These are phyloP conservation scores for Lizonia empirigonia DNA, from an alignment of 2,329 filamentous ascomycete species.

Conservation along the genomic window DNA sequence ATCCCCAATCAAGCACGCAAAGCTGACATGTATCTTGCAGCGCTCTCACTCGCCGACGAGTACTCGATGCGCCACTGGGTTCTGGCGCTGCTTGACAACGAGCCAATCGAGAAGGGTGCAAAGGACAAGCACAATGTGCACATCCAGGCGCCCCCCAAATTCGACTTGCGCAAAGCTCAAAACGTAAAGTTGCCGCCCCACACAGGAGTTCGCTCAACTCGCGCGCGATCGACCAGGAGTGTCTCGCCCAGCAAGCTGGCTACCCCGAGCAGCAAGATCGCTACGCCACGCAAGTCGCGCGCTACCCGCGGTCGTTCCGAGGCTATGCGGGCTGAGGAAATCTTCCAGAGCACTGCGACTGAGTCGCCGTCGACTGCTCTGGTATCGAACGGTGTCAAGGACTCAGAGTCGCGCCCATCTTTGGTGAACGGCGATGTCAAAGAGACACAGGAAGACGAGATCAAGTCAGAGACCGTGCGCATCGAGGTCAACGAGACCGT, in stretches of 20 bases:
- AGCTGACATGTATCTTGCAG: conserved; percentile 55
- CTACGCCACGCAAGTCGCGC: conserved; percentile 61
- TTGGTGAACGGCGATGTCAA: conserved; percentile 50
- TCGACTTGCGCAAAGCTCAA: conserved; percentile 60
- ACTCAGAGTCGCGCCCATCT: conserved; percentile 47
- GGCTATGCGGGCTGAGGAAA: conserved; percentile 37
- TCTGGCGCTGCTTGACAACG: conserved; percentile 85
- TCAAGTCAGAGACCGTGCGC: conserved; percentile 61
- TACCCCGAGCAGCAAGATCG: conserved; percentile 53
- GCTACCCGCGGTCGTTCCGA: conserved; percentile 49
- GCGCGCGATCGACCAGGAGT: conserved; percentile 64
- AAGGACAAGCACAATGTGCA: conserved; percentile 71
- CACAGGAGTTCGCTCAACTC: conserved; percentile 46
- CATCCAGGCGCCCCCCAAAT: conserved; percentile 82
- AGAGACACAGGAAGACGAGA: conserved; percentile 25
- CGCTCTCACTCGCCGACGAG: conserved; percentile 81
- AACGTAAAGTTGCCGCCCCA: conserved; percentile 40
- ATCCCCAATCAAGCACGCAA: neutral
- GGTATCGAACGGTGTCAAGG: conserved; percentile 39
- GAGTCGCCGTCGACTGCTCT: conserved; percentile 54
- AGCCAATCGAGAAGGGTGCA: conserved; percentile 71
- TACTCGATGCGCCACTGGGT: conserved; percentile 90
- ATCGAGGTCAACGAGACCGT: conserved; percentile 72
- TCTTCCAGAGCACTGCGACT: conserved; percentile 54
- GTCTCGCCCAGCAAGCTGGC: conserved; percentile 60